Base-by-base conservation (phyloP, 2,329 filamentous ascomycete genomes). In the Diaporthe vaccinii region DNA sequence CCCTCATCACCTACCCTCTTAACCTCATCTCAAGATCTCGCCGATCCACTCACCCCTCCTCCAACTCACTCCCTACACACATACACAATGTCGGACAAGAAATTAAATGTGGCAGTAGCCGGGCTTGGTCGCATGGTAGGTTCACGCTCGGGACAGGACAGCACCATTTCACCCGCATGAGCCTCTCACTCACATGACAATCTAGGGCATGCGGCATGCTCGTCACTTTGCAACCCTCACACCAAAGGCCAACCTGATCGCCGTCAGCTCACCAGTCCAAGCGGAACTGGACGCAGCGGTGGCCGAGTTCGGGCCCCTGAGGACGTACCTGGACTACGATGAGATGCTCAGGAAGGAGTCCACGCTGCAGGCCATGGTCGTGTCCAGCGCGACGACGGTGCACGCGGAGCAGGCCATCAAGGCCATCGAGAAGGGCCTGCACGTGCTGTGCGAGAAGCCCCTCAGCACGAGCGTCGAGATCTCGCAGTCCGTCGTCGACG, bases 381-480 rank as follows among this genome's bases (percentile, higher is more conserved):
- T 86, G 44, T 81, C 82, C 10, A 83, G 82, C 74, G 78, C 86
- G 0, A 89, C 88, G 17, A 89, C 88, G 0, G 89, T 87, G 17
- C 90, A 92, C 78, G 89, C 89, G 0, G 84, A 89, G 77, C 88
- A 92, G 77, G 86, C 89, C 1, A 88, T 90, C 79, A 86, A 87
- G 78, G 89, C 89, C 15, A 91, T 92, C 70, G 80, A 89, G 69
- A 84, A 84, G 12, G 85, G 87, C 58, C 85, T 88, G 78, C 90
- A 92, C 78, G 89, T 91, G 0, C 81, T 91, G 22, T 91, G 89
- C 78, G 90, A 92, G 84, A 91, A 91, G 84, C 90, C 90, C 2
- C 80, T 91, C 44, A 89, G 87, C 58, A 93, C 90, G 0, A 89
- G 85, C 74, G 84, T 91, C 22, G 89, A 91, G 77, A 84, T 91